These are phyloP conservation scores for Zoysia pacifica DNA, from an alignment of 176 grass and related monocot genomes.

Conservation along the genomic window DNA sequence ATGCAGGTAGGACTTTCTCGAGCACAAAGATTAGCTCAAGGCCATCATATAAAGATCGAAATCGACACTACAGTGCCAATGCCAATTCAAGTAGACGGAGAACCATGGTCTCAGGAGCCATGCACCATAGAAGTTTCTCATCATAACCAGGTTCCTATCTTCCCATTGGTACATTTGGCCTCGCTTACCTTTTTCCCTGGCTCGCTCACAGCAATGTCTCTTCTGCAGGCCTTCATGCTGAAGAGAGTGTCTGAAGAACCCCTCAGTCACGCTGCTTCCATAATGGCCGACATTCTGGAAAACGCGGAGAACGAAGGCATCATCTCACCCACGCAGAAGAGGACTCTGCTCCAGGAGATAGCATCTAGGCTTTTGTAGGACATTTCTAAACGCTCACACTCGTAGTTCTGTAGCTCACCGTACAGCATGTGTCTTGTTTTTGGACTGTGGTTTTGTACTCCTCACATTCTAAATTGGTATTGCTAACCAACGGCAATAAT, in stretches of 20 bases:
- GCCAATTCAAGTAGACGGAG: conserved; percentile 92
- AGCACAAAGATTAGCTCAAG: conserved; percentile 75
- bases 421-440: conserved; percentile 13
- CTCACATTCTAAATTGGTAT: no score
- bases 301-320: conserved; percentile 66
- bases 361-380: conserved; percentile 73
- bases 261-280: conserved; percentile 59
- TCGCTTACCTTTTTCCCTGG: not conserved
- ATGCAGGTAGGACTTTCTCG: conserved; percentile 80
- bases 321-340: conserved; percentile 69
- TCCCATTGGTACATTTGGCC: not conserved
- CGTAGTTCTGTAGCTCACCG: conserved; percentile 15
- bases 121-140: conserved; percentile 83
- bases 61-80: conserved; percentile 63
- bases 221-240: conserved; percentile 75
- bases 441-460: no score
- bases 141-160: conserved; percentile 61
- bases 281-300: conserved; percentile 82
- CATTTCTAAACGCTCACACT: not conserved
- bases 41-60: conserved; percentile 67
- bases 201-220: conserved; percentile 1
- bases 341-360: conserved; percentile 80
- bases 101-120: conserved; percentile 79
- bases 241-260: conserved; percentile 82
- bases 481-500: no score